Percentiles rank a stretch among this genome's conserved stretches.
Evolutionary conservation across 768 basidiomycete genomes (phyloP).

Genomic region (Mycena filopes): DNA sequence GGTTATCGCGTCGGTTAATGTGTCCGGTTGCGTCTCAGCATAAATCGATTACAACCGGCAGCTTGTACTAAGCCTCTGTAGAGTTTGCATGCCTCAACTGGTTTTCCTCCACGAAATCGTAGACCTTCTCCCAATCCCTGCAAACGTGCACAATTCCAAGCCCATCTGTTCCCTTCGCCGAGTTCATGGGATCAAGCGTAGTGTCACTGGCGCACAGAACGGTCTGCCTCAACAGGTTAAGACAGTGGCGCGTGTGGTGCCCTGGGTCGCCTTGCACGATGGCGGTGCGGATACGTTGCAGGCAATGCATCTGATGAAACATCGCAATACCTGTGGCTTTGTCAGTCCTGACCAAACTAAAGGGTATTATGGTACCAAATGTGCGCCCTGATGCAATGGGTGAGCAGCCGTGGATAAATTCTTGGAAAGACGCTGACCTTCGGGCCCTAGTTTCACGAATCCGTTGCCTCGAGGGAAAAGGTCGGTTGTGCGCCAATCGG

Average conservation of each 20-base stretch:
- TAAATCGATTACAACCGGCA: no score
- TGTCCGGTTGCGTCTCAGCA: no score
- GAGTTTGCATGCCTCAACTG: slow-evolving; percentile 26
- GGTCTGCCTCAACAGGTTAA: slow-evolving; percentile 45
- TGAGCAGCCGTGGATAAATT: neutral
- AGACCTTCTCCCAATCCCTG: slow-evolving; percentile 41
- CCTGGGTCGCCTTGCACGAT: slow-evolving; percentile 34
- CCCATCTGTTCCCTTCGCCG: slow-evolving; percentile 38
- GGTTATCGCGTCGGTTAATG: no score
- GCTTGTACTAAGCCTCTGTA: neutral
- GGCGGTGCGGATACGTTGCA: slow-evolving; percentile 40
- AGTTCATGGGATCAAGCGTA: slow-evolving; percentile 42
- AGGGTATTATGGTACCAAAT: slow-evolving; percentile 22
- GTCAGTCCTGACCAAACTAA: neutral
- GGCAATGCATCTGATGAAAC: slow-evolving; percentile 49
- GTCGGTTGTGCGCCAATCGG: slow-evolving; percentile 34
- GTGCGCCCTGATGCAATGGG: slow-evolving; percentile 7
- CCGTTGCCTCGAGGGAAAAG: slow-evolving; percentile 31
- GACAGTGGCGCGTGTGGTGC: slow-evolving; percentile 44
- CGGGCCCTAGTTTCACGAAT: slow-evolving; percentile 30
- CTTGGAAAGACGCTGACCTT: slow-evolving; percentile 7
- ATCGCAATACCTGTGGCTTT: slow-evolving; percentile 35
- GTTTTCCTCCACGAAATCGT: slow-evolving; percentile 38
- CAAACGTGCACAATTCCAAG: slow-evolving; percentile 41
- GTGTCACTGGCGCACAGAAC: slow-evolving; percentile 44